Conservation (phyloP, 805 yeast species). For the Pichia sporocuriosa region DNA sequence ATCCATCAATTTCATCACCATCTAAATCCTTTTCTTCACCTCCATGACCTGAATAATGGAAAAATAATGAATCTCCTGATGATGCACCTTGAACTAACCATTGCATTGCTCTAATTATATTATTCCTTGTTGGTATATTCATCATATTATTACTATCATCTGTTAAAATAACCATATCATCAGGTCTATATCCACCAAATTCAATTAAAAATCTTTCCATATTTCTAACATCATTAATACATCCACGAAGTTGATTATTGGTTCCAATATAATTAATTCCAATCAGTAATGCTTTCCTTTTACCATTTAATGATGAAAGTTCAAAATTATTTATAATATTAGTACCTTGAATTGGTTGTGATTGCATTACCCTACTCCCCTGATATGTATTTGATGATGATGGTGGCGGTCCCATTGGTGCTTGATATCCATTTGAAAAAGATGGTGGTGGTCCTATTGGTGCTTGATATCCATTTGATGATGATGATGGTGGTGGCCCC, state of each 20-base stretch:
- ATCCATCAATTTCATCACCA: slow-evolving; percentile 33
- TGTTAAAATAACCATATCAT: slow-evolving; percentile 53
- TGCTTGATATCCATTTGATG: background rate
- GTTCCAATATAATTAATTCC: slow-evolving; percentile 70
- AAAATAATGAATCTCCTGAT: slow-evolving; percentile 71
- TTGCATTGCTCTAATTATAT: slow-evolving; percentile 71
- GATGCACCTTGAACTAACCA: slow-evolving; percentile 72
- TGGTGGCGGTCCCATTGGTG: slow-evolving; percentile 12
- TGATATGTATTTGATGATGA: slow-evolving; percentile 14
- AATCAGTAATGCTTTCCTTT: slow-evolving; percentile 64
- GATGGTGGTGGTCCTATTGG: slow-evolving; percentile 8
- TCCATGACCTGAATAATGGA: slow-evolving; percentile 88
- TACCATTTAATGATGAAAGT: slow-evolving; percentile 66
- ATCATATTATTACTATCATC: slow-evolving; percentile 46
- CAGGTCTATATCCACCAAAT: slow-evolving; percentile 41
- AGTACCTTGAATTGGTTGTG: slow-evolving; percentile 29
- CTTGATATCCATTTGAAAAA: slow-evolving; percentile 6
- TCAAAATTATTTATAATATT: slow-evolving; percentile 30
- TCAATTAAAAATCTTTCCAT: slow-evolving; percentile 34
- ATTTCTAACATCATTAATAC: slow-evolving; percentile 69
- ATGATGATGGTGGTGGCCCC: slow-evolving; percentile 6
- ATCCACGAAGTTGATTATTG: slow-evolving; percentile 50
- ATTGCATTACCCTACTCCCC: slow-evolving; percentile 14
- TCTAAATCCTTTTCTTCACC: slow-evolving; percentile 58
- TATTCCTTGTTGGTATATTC: slow-evolving; percentile 54